Base-by-base conservation (phyloP, 2,329 filamentous ascomycete species). In the Phyllosticta citrichinensis region DNA sequence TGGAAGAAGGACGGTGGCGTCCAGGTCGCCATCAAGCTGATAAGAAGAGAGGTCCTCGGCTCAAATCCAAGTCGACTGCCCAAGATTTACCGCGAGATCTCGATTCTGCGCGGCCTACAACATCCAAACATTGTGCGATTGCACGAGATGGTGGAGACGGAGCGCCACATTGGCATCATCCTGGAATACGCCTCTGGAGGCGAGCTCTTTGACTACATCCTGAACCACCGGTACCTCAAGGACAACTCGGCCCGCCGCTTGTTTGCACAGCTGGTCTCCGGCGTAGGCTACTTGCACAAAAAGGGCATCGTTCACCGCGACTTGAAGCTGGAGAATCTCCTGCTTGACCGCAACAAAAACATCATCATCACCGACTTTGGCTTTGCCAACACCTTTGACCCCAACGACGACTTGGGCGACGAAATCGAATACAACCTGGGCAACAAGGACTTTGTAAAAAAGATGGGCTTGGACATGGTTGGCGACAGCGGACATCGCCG, bases 351-450 rank as follows among this genome's bases (percentile, higher is more conserved):
- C 64, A 97, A 99, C 72, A 88, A 91, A 65, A 99, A 99, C 78
- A 97, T 99, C 70, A 99, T 99, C 76, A 99, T 99, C 71, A 99
- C 94, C 17, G 94, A 99, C 76, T 99, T 99, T 75, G 94, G 94
- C 19, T 99, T 99, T 73, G 94, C 94, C 67, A 99, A 99, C 75
- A 97, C 92, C 0, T 99, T 99, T 71, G 89, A 97, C 70, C 85
- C 94, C 0, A 77, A 80, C 40, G 94, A 99, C 70, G 91, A 97
- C 72, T 81, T 99, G 50, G 85, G 84, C 4, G 91, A 96, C 63
- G 92, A 97, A 62, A 88, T 97, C 66, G 94, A 97, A 74, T 84
- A 91, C 68, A 89, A 91, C 65, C 78, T 99, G 22, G 83, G 84
- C 25, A 93, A 96, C 70, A 88, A 90, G 66, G 92, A 97, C 19